These are phyloP conservation scores for Russula brevipes DNA, from an alignment of 768 basidiomycete genomes.

Conservation along the genomic window DNA sequence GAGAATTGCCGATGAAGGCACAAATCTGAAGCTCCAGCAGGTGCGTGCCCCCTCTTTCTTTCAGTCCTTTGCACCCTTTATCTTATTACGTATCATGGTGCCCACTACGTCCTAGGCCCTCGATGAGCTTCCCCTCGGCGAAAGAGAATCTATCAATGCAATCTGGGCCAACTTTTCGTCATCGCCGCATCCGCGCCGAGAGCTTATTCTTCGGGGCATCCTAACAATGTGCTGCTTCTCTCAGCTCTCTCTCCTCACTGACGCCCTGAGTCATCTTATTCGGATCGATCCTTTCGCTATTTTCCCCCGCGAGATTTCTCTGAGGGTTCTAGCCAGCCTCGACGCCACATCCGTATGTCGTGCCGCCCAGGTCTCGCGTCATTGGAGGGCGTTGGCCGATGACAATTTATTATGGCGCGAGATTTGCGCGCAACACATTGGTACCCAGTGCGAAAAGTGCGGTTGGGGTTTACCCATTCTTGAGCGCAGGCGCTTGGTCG, in stretches of 20 bases:
- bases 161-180: conserved; percentile 98
- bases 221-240: conserved; percentile 99
- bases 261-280: conserved; percentile 86
- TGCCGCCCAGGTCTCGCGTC: conserved; percentile 82
- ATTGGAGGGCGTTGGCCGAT: conserved; percentile 87
- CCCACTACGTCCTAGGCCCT: conserved; percentile 55
- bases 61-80: not conserved
- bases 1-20: conserved; percentile 94
- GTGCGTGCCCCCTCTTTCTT: conserved; percentile 39
- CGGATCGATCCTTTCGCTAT: conserved; percentile 91
- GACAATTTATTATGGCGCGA: conserved; percentile 93
- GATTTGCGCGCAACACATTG: conserved; percentile 98
- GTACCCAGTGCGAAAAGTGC: conserved; percentile 92
- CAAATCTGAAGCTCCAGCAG: conserved; percentile 85
- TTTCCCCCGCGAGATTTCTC: conserved; percentile 83
- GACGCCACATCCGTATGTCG: conserved; percentile 91
- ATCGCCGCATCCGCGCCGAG: conserved; percentile 84
- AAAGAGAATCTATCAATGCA: conserved; percentile 82
- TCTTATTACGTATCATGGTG: conserved; percentile 3
- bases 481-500: conserved; percentile 58
- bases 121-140: conserved; percentile 79
- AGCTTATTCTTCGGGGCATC: conserved; percentile 91
- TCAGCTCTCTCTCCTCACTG: conserved; percentile 91
- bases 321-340: conserved; percentile 82
- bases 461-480: conserved; percentile 96